Base-by-base conservation (phyloP, 192 early-diverging fungal species). In the Coemansia reversa region DNA sequence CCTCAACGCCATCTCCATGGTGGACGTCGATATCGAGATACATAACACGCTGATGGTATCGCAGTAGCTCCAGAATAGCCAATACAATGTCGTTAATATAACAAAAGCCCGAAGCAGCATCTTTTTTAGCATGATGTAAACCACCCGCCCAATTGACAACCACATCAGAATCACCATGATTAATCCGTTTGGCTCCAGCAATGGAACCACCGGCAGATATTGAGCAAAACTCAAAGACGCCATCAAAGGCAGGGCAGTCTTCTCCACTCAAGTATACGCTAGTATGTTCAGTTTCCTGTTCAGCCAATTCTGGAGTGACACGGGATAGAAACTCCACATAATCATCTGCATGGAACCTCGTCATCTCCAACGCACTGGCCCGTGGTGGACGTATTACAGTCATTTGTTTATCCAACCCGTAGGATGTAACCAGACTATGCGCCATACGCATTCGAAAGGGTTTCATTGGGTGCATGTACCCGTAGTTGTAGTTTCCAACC, bases 1-100 rank as follows among this genome's bases (percentile, higher is more conserved):
- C 95, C 69, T 98, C 95, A 33, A 99, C 97, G 35, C 97, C 97
- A 69, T 99, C 97, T 27, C 97, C 97, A 73, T 99, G 97, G 70
- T 99, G 97, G n/a, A 97, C 94, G 70, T 99, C 97, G 65, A 97
- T 97, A 76, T 99, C 97, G 59, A 96, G 90, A 73, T 99, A 99
- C 22, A 99, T 74, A 3, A 99, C 94, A 8, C 95, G 89, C 60
- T 93, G 91, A 67, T 94, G 89, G 73, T 86, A 88, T 57, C 88
- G 79, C 69, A 98, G 70, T 59, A 99, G 76, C 63, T 99, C 94
- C 67, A 96, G 66, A 30, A 98, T 94, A 0, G 87, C 92, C 42
- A 98, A 78, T 7, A 97, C 96, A 71, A 96, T 97, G 64, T 98
- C 96, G 78, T 97, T 97, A 29, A 96, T 90, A 82, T 97, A 98